These are phyloP conservation scores for Barnettozyma californica DNA, from an alignment of 805 yeast genomes.

Conservation along the genomic window DNA sequence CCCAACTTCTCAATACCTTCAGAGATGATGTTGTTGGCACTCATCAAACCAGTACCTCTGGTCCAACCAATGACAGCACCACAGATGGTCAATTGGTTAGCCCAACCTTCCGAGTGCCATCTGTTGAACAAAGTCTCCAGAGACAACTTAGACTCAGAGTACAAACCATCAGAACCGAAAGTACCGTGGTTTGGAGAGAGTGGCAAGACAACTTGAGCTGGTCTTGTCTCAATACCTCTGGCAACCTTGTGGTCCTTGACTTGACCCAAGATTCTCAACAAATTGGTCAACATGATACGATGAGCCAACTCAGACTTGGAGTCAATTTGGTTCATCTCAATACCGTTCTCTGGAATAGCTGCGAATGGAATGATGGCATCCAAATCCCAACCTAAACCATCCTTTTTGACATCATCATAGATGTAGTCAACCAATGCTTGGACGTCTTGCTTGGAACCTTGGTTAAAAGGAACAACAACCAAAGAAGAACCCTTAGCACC, in stretches of 20 bases:
- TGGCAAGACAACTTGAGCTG: constrained; percentile 96
- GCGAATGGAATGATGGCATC: constrained; percentile 97
- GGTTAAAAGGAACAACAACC: constrained; percentile 97
- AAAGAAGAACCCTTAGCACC: constrained; percentile 92
- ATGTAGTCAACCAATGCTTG: constrained; percentile 80
- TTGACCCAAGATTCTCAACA: constrained; percentile 86
- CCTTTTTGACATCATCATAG: constrained; percentile 75
- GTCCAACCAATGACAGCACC: constrained; percentile 99
- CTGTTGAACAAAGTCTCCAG: constrained; percentile 96
- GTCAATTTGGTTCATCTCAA: constrained; percentile 87
- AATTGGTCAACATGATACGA: constrained; percentile 95
- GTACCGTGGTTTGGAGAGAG: constrained; percentile 99
- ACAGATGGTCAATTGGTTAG: constrained; percentile 85
- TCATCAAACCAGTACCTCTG: constrained; percentile 99
- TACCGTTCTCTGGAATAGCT: constrained; percentile 98
- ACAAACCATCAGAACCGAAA: constrained; percentile 96
- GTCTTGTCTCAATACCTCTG: constrained; percentile 83
- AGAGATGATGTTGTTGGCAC: constrained; percentile 94
- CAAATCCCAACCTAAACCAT: constrained; percentile 96
- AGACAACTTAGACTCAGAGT: constrained; percentile 94
- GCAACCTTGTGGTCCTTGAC: constrained; percentile 79
- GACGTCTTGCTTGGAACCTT: constrained; percentile 93
- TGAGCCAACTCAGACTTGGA: constrained; percentile 97
- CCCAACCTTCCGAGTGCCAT: constrained; percentile 99
- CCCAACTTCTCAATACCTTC: constrained; percentile 95